Percentiles rank a stretch among this genome's conserved stretches.
phyloP scores from a whole-genome alignment of 129 eudicot species.

The Ambrosia trifida region DNA sequence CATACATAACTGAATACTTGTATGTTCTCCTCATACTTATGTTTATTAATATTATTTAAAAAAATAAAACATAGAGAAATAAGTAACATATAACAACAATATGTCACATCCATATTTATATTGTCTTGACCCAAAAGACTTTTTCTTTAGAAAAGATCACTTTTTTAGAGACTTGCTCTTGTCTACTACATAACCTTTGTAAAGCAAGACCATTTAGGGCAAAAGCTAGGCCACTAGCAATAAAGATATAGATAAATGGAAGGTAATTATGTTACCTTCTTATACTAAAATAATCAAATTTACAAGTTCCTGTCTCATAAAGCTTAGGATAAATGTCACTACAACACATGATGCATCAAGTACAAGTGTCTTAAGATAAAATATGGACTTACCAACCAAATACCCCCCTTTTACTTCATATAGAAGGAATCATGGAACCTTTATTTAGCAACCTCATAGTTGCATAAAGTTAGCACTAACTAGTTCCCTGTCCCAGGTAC shows the following conservation, averaged over 20 bases:
- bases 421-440: constrained; percentile 29
- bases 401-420: constrained; percentile 20
- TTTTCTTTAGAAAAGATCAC: constrained; percentile 32
- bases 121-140: constrained; percentile 21
- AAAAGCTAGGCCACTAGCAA: constrained; percentile 24
- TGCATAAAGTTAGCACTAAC: constrained; percentile 28
- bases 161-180: constrained; percentile 20
- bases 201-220: constrained; percentile 34
- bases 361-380: background rate
- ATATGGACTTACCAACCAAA: constrained; percentile 3
- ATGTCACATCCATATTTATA: background rate
- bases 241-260: constrained; percentile 15
- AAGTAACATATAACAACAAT: background rate
- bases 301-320: background rate
- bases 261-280: background rate
- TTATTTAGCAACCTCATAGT: constrained; percentile 20
- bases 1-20: too few relatives aligned
- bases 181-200: constrained; percentile 23
- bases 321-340: background rate
- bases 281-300: background rate
- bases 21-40: too few relatives aligned
- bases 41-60: background rate
- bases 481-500: constrained; percentile 17
- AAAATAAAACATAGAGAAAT: background rate
- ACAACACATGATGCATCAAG: constrained; percentile 1